These are phyloP conservation scores for Carpinus fangiana DNA, from an alignment of 306 rosid species.

Conservation along the genomic window DNA sequence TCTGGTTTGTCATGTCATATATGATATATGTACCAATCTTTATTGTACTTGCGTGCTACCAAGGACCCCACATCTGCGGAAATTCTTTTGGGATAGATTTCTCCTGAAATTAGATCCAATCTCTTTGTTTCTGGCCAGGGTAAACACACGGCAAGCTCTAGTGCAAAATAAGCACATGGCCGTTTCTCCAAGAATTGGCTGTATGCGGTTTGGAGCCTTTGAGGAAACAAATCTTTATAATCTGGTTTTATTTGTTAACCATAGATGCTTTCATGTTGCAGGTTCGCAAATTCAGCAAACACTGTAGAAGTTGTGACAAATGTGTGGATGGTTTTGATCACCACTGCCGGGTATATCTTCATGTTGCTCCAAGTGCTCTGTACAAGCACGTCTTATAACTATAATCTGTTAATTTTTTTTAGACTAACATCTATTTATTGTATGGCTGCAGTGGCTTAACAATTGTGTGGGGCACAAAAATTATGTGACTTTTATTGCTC, in stretches of 20 bases:
- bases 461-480: conserved; percentile 95
- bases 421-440: conserved; percentile 35
- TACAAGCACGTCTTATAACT: conserved; percentile 24
- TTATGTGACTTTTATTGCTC: conserved; percentile 80
- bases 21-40: not conserved
- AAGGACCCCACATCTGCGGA: not conserved
- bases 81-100: not conserved
- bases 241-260: not conserved
- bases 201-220: not conserved
- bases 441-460: conserved; percentile 93
- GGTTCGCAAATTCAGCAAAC: conserved; percentile 98
- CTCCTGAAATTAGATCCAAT: not conserved
- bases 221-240: not conserved
- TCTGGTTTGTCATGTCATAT: not conserved
- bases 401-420: conserved; percentile 14
- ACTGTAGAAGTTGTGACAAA: conserved; percentile 98
- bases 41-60: not conserved
- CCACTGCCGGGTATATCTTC: conserved; percentile 84
- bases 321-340: conserved; percentile 98
- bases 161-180: not conserved
- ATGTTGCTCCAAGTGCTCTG: conserved; percentile 21
- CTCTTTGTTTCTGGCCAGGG: not conserved
- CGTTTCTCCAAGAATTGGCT: not conserved
- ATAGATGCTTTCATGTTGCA: conserved; percentile 40
- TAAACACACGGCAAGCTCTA: not conserved